These are phyloP conservation scores for Citrus inodora DNA, from an alignment of 345 rosid genomes.

Conservation along the genomic window DNA sequence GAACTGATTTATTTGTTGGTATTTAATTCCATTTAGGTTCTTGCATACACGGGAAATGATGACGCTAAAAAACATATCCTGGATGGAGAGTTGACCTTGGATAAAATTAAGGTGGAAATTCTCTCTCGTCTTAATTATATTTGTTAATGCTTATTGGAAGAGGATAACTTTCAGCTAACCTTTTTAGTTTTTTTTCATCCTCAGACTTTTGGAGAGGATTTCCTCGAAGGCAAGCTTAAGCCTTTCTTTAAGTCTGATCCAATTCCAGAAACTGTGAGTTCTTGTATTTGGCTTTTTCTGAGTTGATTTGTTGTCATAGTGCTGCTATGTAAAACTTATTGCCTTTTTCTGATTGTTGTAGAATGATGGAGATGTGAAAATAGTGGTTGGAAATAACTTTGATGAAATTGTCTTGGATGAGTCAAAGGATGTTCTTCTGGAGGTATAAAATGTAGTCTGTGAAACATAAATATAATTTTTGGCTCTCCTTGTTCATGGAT, in stretches of 20 bases:
- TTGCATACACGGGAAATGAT: conserved; percentile 88
- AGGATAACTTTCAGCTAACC: neutral
- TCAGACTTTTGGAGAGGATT: conserved; percentile 69
- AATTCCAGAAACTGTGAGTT: conserved; percentile 79
- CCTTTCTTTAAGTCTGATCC: conserved; percentile 96
- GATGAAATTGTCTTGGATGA: conserved; percentile 92
- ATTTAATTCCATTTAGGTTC: conserved; percentile 42
- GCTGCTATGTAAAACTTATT: conserved; percentile 10
- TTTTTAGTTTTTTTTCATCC: neutral
- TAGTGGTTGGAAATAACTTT: conserved; percentile 89
- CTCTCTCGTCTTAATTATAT: neutral
- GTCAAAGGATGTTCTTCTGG: conserved; percentile 94
- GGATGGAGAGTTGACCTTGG: conserved; percentile 64
- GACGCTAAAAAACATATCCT: conserved; percentile 65
- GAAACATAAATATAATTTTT: neutral
- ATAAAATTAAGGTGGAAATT: conserved; percentile 62
- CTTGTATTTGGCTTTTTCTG: neutral
- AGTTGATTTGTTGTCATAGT: conserved; percentile 1
- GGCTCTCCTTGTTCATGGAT: conserved; percentile 1
- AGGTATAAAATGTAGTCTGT: conserved; percentile 43
- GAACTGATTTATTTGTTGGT: conserved; percentile 4
- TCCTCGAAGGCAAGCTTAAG: conserved; percentile 73
- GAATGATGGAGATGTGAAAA: conserved; percentile 97
- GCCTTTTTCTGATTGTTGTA: conserved; percentile 24
- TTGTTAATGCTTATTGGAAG: neutral